Percentiles rank a stretch among this genome's conserved stretches.
Evolutionary conservation across 2,329 filamentous ascomycete genomes (phyloP).

Genomic region (Aspergillus tubingensis): DNA sequence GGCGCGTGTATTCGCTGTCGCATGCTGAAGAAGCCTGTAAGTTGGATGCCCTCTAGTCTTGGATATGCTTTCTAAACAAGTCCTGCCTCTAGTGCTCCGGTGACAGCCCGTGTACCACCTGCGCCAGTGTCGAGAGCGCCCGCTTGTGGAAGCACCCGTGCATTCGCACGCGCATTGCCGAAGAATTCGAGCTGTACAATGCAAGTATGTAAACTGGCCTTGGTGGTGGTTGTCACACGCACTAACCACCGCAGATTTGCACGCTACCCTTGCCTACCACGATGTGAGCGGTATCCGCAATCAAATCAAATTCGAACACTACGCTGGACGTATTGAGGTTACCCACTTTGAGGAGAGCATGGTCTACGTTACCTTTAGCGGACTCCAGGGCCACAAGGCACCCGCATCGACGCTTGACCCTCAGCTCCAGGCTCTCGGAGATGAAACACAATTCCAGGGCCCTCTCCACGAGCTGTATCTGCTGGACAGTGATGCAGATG

Average conservation of each 20-base stretch:
- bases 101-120: slow-evolving; percentile 61
- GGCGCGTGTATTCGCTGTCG: slow-evolving; percentile 64
- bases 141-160: slow-evolving; percentile 63
- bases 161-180: slow-evolving; percentile 59
- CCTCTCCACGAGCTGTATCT: slow-evolving; percentile 48
- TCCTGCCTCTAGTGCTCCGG: slow-evolving; percentile 52
- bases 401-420: slow-evolving; percentile 40
- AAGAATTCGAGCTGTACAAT: slow-evolving; percentile 61
- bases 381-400: slow-evolving; percentile 43
- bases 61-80: slow-evolving; percentile 9
- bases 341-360: slow-evolving; percentile 57
- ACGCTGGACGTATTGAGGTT: slow-evolving; percentile 56
- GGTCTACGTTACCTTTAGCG: slow-evolving; percentile 51
- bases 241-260: slow-evolving; percentile 43
- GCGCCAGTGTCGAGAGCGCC: slow-evolving; percentile 60
- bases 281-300: slow-evolving; percentile 52
- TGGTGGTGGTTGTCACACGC: not conserved
- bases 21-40: slow-evolving; percentile 63
- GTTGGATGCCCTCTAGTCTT: slow-evolving; percentile 2
- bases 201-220: slow-evolving; percentile 41
- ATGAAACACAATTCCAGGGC: slow-evolving; percentile 41
- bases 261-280: slow-evolving; percentile 55
- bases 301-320: slow-evolving; percentile 51
- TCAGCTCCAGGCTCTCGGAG: slow-evolving; percentile 45
- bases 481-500: slow-evolving; percentile 53